A percentile compares a stretch with the other conserved stretches of the same genome.
These are phyloP conservation scores for Yamadazyma akitaensis DNA, from an alignment of 805 yeast species.

Conservation along the genomic window DNA sequence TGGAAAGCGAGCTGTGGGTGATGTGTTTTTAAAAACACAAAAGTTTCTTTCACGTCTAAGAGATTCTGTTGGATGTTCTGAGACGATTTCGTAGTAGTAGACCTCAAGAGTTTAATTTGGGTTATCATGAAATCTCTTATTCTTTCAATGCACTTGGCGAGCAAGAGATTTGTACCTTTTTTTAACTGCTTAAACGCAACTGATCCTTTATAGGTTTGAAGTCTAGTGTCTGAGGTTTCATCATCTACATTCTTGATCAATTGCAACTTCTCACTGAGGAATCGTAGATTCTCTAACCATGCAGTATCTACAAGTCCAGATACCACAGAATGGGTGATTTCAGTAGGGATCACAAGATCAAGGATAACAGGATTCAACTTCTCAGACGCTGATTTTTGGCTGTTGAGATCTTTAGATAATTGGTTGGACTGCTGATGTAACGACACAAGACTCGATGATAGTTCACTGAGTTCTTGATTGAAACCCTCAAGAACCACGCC, in stretches of 20 bases:
- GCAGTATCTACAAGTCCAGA: conserved; percentile 52
- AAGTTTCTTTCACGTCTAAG: conserved; percentile 60
- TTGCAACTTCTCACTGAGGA: conserved; percentile 54
- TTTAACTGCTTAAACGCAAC: conserved; percentile 27
- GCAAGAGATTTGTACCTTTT: conserved; percentile 47
- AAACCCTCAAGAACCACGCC: conserved; percentile 52
- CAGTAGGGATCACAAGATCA: conserved; percentile 74
- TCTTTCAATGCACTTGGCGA: conserved; percentile 66
- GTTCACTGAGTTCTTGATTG: conserved; percentile 44
- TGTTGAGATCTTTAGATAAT: conserved; percentile 24
- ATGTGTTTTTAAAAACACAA: conserved; percentile 50
- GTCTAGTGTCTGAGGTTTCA: conserved; percentile 7
- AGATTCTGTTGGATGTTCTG: conserved; percentile 71
- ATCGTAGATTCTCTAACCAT: conserved; percentile 68
- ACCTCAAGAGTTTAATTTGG: conserved; percentile 66
- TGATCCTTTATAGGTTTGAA: conserved; percentile 13
- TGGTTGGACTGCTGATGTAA: conserved; percentile 34
- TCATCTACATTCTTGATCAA: conserved; percentile 34
- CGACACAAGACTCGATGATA: conserved; percentile 30
- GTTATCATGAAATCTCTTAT: conserved; percentile 64
- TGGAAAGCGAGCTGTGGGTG: conserved; percentile 66
- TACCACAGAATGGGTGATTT: conserved; percentile 54
- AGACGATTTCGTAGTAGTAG: conserved; percentile 51
- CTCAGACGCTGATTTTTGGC: conserved; percentile 28
- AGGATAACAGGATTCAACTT: conserved; percentile 72